Evolutionary conservation across 2,329 filamentous ascomycete species (phyloP).

Genomic region (Lithohypha guttulata): DNA sequence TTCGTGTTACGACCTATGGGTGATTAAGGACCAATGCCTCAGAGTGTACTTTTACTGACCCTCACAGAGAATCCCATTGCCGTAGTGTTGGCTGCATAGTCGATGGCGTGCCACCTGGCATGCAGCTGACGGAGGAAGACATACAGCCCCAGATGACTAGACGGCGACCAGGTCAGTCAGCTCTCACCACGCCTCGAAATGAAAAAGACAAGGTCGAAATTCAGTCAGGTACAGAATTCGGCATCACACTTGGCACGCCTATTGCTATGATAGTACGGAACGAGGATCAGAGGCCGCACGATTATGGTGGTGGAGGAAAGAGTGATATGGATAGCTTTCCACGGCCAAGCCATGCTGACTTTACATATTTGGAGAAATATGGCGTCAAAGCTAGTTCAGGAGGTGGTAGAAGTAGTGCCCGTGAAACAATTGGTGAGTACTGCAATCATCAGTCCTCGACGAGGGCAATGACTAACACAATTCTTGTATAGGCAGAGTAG

Average conservation of each 20-base stretch:
- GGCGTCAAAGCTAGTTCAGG: constrained; percentile 84
- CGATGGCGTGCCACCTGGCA: constrained; percentile 80
- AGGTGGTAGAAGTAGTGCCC: constrained; percentile 80
- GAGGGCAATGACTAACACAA: constrained; percentile 4
- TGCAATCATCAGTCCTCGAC: neutral
- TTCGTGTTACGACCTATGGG: constrained; percentile 75
- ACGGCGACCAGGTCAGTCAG: constrained; percentile 76
- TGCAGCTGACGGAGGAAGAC: constrained; percentile 72
- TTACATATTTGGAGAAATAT: constrained; percentile 96
- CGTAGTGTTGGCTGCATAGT: constrained; percentile 89
- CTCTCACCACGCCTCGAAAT: constrained; percentile 81
- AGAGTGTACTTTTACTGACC: too few species aligned
- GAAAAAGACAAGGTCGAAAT: constrained; percentile 89
- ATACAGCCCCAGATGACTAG: constrained; percentile 94
- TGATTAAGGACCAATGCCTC: too few species aligned
- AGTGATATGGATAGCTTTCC: constrained; percentile 82
- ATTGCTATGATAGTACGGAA: constrained; percentile 82
- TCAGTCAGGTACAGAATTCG: constrained; percentile 84
- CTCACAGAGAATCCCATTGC: constrained; percentile 86
- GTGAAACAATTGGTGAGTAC: constrained; percentile 72
- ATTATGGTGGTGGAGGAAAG: constrained; percentile 61
- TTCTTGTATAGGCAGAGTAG: constrained; percentile 56
- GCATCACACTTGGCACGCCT: constrained; percentile 79
- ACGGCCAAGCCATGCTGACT: constrained; percentile 86
- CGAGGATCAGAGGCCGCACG: constrained; percentile 82